Base-by-base conservation (phyloP, 371 early-diverging fungal species). In the Batkoa obscura region DNA sequence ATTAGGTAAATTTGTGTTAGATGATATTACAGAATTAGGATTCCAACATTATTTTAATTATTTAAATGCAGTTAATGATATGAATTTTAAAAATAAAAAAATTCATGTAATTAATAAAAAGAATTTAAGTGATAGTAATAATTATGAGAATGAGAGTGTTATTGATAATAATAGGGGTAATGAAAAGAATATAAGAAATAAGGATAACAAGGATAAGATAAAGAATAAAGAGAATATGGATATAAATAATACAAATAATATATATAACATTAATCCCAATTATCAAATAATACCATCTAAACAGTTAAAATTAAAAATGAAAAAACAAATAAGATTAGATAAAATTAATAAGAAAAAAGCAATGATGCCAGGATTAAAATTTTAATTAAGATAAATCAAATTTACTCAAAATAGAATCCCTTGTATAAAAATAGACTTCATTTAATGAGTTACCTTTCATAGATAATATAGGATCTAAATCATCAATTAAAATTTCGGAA, bases 1-100 rank as follows among this genome's bases (percentile, higher is more conserved):
- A 58, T 63, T 83, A 17, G 89, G 88, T 0, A 70, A 64, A 10
- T 71, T 72, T 45, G 84, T 86, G 1, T 59, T 88, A 58, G 89
- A 89, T 62, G 83, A 84, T 50, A 61, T 84, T 17, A 69, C 68
- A 3, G 65, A 68, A 2, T 66, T 67, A 3, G 59, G 70, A 0
- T 60, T 85, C 9, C 70, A 79, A 15, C 47, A 54, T 3, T 80
- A 56, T 74, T 76, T 76, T 38, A 3, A n/a, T 39, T 47, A 43
- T 36, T 23, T 43, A n/a, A 31, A 56, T 50, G 13, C 17, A 50
- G 34, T 50, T 35, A 9, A 32, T 15, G 23, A 23, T 23, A 23
- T 23, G 23, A 23, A 23, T 23, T 23, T 23, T 23, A 23, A 23
- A 23, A 23, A 23, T 23, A 23, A 23, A 23, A 23, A 23, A 23